Evolutionary conservation across 257 asterid genomes (phyloP).

Genomic region (Craterostigma plantagineum): DNA sequence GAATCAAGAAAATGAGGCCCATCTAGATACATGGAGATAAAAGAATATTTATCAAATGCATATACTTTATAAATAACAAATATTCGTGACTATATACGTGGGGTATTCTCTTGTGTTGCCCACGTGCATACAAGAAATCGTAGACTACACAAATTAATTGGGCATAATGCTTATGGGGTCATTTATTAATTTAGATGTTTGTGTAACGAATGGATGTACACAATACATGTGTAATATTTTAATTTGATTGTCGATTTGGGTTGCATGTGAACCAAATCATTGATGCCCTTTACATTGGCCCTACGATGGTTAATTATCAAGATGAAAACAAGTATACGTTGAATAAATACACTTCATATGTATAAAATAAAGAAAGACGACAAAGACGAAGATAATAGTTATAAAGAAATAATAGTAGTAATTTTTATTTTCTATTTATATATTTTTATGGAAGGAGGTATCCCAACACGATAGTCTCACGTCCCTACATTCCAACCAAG

Average conservation of each 20-base stretch:
- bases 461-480: no score
- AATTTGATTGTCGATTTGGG: slow-evolving; percentile 14
- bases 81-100: slow-evolving; percentile 10
- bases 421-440: no score
- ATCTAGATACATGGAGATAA: slow-evolving; percentile 19
- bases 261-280: slow-evolving; percentile 38
- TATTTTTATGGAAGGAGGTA: no score
- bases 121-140: slow-evolving; percentile 19
- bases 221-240: slow-evolving; percentile 2
- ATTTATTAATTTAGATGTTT: background rate
- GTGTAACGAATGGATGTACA: no score
- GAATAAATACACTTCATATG: no score
- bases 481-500: no score
- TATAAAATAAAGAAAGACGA: no score
- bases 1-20: no score
- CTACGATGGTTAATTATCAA: slow-evolving; percentile 7
- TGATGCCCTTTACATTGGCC: slow-evolving; percentile 17
- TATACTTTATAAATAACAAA: background rate
- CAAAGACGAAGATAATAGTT: no score
- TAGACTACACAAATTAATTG: slow-evolving; percentile 10
- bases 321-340: no score
- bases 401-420: no score
- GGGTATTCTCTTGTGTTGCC: slow-evolving; percentile 13
- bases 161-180: background rate
- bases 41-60: slow-evolving; percentile 5